These are phyloP conservation scores for Abrus pulchellus DNA, from an alignment of 306 rosid genomes.

Conservation along the genomic window DNA sequence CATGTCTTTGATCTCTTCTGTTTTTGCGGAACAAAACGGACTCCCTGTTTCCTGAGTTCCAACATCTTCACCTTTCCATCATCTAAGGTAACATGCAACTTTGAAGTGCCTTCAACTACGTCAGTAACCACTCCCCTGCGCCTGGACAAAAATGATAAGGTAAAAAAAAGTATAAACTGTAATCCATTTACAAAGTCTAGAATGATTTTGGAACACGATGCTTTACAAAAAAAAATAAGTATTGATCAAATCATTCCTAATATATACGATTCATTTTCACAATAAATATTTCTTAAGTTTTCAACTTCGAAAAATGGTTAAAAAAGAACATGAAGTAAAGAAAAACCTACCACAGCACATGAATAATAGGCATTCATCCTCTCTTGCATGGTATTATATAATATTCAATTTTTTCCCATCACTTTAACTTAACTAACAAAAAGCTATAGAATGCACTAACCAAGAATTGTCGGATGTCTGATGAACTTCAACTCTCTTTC, in stretches of 20 bases:
- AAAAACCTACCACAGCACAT: neutral
- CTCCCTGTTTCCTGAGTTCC: constrained; percentile 91
- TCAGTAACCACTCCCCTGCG: constrained; percentile 84
- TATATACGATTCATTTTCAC: constrained; percentile 2
- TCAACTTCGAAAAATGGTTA: neutral
- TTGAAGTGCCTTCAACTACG: constrained; percentile 71
- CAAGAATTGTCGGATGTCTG: constrained; percentile 86
- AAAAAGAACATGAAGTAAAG: neutral
- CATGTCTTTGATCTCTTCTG: constrained; percentile 72
- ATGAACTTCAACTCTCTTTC: constrained; percentile 98
- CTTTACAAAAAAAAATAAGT: neutral
- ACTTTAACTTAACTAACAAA: constrained; percentile 6
- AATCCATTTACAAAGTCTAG: constrained; percentile 12
- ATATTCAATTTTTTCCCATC: neutral
- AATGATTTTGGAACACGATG: neutral
- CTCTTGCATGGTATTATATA: neutral
- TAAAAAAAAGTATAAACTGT: neutral
- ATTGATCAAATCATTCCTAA: neutral
- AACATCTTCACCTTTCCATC: constrained; percentile 71
- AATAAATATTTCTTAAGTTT: constrained; percentile 8
- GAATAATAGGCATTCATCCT: neutral
- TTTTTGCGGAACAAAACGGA: constrained; percentile 82
- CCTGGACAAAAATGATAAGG: constrained; percentile 60
- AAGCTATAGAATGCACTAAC: constrained; percentile 58
- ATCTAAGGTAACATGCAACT: constrained; percentile 75